Conservation (phyloP, 1,139 yeast species). For the Diutina sp. region DNA sequence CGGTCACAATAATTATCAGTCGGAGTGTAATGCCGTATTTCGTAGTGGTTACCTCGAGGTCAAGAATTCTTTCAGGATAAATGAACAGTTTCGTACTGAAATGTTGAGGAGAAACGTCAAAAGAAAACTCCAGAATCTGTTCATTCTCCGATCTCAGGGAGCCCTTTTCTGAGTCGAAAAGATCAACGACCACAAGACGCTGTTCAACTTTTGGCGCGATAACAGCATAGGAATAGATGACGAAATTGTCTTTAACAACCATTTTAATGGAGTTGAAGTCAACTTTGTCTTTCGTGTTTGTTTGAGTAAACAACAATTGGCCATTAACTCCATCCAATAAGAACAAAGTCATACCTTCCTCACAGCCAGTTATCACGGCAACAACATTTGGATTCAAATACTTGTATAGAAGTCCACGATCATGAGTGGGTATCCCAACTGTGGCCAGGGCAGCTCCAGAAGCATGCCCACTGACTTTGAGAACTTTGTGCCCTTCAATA, state of each 20-base stretch:
- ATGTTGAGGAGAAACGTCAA: slow-evolving; percentile 19
- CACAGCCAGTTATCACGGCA: slow-evolving; percentile 35
- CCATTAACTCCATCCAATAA: slow-evolving; percentile 67
- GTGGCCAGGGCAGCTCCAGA: slow-evolving; percentile 38
- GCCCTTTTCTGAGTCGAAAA: slow-evolving; percentile 50
- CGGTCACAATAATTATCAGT: slow-evolving; percentile 47
- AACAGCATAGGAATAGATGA: slow-evolving; percentile 55
- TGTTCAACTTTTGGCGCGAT: slow-evolving; percentile 38
- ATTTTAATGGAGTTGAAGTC: slow-evolving; percentile 27
- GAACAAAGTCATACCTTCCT: slow-evolving; percentile 16
- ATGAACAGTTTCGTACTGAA: slow-evolving; percentile 40
- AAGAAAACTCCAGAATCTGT: not conserved
- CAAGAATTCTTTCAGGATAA: slow-evolving; percentile 41
- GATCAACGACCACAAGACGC: slow-evolving; percentile 59
- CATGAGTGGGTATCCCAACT: slow-evolving; percentile 59
- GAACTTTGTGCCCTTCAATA: slow-evolving; percentile 8
- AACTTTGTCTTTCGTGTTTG: slow-evolving; percentile 21
- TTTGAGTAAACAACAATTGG: slow-evolving; percentile 35
- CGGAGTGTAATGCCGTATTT: slow-evolving; percentile 65
- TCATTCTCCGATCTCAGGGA: not conserved
- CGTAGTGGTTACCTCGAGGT: slow-evolving; percentile 49
- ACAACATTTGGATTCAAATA: slow-evolving; percentile 64
- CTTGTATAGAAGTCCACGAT: slow-evolving; percentile 71
- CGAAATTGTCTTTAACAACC: slow-evolving; percentile 75
- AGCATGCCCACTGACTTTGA: slow-evolving; percentile 16